Percentiles rank a stretch among this genome's conserved stretches.
Evolutionary conservation across 345 rosid genomes (phyloP).

Genomic region (Pseudoturritis turrita): DNA sequence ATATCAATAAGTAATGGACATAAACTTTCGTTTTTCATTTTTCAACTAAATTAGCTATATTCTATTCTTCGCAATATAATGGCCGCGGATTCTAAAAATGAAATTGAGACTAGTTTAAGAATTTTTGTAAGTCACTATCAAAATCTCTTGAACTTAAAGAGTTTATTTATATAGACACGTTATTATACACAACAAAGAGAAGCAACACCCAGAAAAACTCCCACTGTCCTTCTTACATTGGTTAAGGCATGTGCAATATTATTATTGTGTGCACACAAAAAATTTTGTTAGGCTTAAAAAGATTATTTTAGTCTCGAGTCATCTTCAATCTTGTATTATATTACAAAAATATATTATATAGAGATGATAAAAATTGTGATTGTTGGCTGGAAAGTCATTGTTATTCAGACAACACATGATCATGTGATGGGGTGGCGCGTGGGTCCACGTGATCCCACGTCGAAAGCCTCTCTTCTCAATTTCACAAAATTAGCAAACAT

Average conservation of each 20-base stretch:
- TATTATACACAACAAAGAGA: constrained; percentile 19
- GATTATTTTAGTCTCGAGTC: constrained; percentile 1
- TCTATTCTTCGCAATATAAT: not conserved
- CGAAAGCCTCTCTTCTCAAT: constrained; percentile 30
- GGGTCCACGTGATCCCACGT: constrained; percentile 64
- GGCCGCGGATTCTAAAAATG: not conserved
- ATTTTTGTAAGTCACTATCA: constrained; percentile 2
- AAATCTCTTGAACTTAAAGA: not conserved
- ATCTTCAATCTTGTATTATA: constrained; percentile 8
- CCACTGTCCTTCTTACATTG: constrained; percentile 18
- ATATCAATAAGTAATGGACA: too few relatives aligned
- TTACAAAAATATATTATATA: not conserved
- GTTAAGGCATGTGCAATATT: constrained; percentile 18
- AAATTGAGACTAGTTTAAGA: not conserved
- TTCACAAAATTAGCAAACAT: constrained; percentile 22
- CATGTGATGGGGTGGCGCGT: constrained; percentile 49
- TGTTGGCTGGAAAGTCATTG: constrained; percentile 49
- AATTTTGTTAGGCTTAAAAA: not conserved
- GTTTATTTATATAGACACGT: not conserved
- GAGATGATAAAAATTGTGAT: constrained; percentile 20
- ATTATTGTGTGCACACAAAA: constrained; percentile 14
- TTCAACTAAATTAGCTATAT: too few relatives aligned
- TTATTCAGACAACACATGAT: constrained; percentile 61
- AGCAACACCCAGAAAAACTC: constrained; percentile 11
- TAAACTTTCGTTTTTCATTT: not conserved